A percentile compares a stretch with the other conserved stretches of the same genome.
phyloP scores from a whole-genome alignment of 2,329 filamentous ascomycete genomes.

The Pestalotiopsis sp. region DNA sequence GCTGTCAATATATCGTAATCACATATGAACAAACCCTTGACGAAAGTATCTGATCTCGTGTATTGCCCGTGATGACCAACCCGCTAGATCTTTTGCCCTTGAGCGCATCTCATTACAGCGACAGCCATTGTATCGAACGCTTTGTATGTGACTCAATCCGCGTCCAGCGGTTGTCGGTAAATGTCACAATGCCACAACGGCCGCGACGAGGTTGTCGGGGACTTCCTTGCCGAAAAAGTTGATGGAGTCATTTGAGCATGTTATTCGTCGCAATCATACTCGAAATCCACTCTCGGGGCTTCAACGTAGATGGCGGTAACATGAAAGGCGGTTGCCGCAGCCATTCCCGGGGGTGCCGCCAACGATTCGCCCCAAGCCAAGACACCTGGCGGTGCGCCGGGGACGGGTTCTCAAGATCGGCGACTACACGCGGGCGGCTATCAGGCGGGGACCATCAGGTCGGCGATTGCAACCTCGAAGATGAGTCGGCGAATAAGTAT shows the following conservation, averaged over 20 bases:
- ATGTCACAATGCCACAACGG: neutral
- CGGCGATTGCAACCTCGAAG: neutral
- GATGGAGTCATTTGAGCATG: neutral
- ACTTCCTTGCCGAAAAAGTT: neutral
- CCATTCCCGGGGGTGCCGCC: neutral
- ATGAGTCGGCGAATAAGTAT: neutral
- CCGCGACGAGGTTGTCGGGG: neutral
- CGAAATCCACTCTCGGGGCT: neutral
- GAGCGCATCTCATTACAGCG: neutral
- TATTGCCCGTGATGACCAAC: neutral
- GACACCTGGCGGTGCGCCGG: neutral
- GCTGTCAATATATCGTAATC: neutral
- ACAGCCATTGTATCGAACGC: neutral
- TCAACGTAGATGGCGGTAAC: neutral
- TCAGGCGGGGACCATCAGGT: neutral
- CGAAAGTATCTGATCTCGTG: neutral
- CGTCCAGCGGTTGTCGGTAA: neutral
- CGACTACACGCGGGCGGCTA: neutral
- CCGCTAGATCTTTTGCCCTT: neutral
- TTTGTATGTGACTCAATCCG: neutral
- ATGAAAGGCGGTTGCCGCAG: neutral
- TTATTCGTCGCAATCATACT: neutral
- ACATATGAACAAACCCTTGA: neutral
- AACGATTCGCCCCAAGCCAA: no score
- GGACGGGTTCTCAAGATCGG: neutral